Evolutionary conservation across 495 filamentous ascomycete species (phyloP), one percentile per base, ranked within the genome.

Genomic region (Delitschia confertaspora): DNA sequence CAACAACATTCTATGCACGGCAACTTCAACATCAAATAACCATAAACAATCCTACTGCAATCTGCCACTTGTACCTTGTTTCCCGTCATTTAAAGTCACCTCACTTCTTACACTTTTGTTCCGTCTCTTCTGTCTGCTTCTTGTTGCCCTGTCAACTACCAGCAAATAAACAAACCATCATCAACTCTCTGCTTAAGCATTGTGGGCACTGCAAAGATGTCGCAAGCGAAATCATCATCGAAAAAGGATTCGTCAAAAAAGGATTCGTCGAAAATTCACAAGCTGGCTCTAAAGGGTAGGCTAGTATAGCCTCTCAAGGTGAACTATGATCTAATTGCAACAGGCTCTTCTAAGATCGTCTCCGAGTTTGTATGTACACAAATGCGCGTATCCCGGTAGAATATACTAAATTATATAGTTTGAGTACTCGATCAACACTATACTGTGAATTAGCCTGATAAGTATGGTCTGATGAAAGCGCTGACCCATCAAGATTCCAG

Each of bases 361-460:
- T 78, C 88, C 18, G 93, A 98, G 74, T 98, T 98, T 61, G 85
- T 93, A 68, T 59, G 85, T 70, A 13, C 2, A 26, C 19, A 11
- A 16, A 33, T n/a, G n/a, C n/a, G n/a, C n/a, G n/a, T n/a, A n/a
- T n/a, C n/a, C n/a, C n/a, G n/a, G n/a, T n/a, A n/a, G n/a, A n/a
- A n/a, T n/a, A n/a, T n/a, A n/a, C n/a, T n/a, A n/a, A n/a, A n/a
- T n/a, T n/a, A 45, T 17, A 3, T 24, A 57, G 51, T 58, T 98
- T 64, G 85, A 98, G 69, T 95, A 93, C 61, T 93, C 85, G 1
- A 93, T 95, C 57, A 88, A 98, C 58, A 93, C 86, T 1, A 95
- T 95, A 26, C 70, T 98, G 79, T 76, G 61, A 55, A 68, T 48
- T 36, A 4, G 9, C 0, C 3, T 3, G 3, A 25, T 7, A n/a